Conservation (phyloP, 495 filamentous ascomycete species). For the Lindgomyces ingoldianus region DNA sequence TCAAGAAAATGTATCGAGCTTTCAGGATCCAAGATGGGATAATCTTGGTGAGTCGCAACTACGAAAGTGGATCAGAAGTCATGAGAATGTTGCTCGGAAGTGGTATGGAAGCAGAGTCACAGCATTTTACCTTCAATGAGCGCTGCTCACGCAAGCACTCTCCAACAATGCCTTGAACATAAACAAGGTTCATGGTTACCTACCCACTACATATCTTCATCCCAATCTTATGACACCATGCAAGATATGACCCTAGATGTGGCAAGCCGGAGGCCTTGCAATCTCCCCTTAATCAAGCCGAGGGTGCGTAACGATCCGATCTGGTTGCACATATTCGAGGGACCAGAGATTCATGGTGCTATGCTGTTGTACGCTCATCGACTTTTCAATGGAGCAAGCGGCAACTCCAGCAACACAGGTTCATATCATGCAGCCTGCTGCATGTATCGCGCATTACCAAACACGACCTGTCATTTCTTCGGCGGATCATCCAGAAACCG, state of each 20-base stretch:
- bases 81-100: slow-evolving; percentile 34
- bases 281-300: not conserved
- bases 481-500: not conserved
- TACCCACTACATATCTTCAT: not conserved
- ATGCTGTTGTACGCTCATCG: not conserved
- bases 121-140: slow-evolving; percentile 30
- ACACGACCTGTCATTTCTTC: not conserved
- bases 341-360: not conserved
- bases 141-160: not conserved
- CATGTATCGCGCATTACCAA: not conserved
- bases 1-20: slow-evolving; percentile 19
- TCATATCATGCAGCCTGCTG: not conserved
- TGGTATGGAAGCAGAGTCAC: slow-evolving; percentile 36
- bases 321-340: not conserved
- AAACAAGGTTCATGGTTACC: not conserved
- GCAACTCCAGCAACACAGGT: no score
- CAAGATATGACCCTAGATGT: not conserved
- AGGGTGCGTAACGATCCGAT: not conserved
- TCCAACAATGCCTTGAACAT: not conserved
- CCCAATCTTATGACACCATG: no score
- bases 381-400: no score
- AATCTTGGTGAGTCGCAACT: slow-evolving; percentile 40
- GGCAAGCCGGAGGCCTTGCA: not conserved
- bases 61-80: slow-evolving; percentile 40
- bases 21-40: slow-evolving; percentile 40